Percentiles rank a stretch among this genome's conserved stretches.
These are phyloP conservation scores for Citeromyces hawaiiensis DNA, from an alignment of 1,139 yeast genomes.

Conservation along the genomic window DNA sequence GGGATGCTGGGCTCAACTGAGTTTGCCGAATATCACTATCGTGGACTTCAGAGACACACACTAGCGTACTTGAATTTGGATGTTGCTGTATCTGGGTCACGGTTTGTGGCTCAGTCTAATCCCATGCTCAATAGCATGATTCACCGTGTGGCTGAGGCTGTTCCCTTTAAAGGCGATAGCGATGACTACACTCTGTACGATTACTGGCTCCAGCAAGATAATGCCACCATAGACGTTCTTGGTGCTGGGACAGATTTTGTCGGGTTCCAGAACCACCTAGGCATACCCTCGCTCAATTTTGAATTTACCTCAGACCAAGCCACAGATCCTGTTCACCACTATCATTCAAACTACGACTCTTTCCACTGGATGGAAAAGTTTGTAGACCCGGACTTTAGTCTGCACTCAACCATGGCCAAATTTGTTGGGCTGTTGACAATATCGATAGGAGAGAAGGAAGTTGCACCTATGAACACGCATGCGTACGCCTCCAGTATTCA, in stretches of 20 bases:
- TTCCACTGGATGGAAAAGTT: conserved; percentile 38
- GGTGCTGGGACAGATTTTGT: conserved; percentile 26
- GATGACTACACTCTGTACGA: conserved; percentile 16
- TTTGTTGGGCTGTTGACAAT: conserved; percentile 42
- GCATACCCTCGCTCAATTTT: conserved; percentile 32
- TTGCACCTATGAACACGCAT: conserved; percentile 24
- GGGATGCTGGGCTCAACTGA: conserved; percentile 36
- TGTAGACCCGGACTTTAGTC: conserved; percentile 39
- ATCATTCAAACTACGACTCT: conserved; percentile 49
- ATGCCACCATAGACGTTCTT: conserved; percentile 15
- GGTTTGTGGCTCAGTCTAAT: conserved; percentile 22
- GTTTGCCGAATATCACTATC: conserved; percentile 25
- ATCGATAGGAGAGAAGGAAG: conserved; percentile 39
- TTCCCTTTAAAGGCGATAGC: conserved; percentile 16
- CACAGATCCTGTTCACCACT: conserved; percentile 32
- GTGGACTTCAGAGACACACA: conserved; percentile 17
- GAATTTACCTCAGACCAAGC: conserved; percentile 20
- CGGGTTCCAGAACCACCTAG: conserved; percentile 34
- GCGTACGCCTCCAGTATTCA: conserved; percentile 22
- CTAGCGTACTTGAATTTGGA: conserved; percentile 33
- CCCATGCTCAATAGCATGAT: conserved; percentile 25
- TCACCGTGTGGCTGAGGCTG: conserved; percentile 19
- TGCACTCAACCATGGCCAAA: conserved; percentile 45
- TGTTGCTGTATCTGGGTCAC: conserved; percentile 26
- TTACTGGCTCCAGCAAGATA: conserved; percentile 17